Conservation (phyloP, 1,284 basidiomycete genomes). For the Microbotryomycetes sp. region DNA sequence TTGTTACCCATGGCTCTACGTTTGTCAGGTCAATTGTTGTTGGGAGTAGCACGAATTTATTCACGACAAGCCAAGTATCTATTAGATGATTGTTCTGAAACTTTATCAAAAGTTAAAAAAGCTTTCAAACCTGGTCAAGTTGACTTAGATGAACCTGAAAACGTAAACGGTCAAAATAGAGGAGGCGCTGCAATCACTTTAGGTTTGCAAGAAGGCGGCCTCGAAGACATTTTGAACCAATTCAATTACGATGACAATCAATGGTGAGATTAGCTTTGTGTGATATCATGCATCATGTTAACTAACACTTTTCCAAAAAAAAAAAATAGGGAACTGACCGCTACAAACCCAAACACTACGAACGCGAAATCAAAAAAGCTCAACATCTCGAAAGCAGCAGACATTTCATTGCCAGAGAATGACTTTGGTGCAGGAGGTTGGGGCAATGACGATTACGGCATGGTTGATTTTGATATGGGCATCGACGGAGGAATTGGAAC, state of each 20-base stretch:
- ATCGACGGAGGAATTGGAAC: slow-evolving; percentile 1
- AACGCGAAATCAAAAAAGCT: slow-evolving; percentile 13
- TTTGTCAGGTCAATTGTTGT: slow-evolving; percentile 85
- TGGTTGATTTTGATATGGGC: neutral
- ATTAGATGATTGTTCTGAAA: slow-evolving; percentile 95
- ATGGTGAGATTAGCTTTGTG: neutral
- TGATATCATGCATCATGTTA: too few species aligned
- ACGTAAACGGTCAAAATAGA: neutral
- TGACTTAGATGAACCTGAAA: slow-evolving; percentile 18
- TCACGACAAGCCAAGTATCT: slow-evolving; percentile 96
- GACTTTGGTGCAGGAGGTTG: neutral
- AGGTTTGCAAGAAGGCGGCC: slow-evolving; percentile 21
- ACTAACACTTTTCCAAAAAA: too few species aligned
- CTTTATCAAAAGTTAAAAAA: slow-evolving; percentile 90
- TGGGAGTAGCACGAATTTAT: slow-evolving; percentile 95
- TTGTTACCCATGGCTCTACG: slow-evolving; percentile 74
- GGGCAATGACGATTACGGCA: slow-evolving; percentile 7
- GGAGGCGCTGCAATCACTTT: slow-evolving; percentile 20
- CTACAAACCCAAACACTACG: slow-evolving; percentile 5
- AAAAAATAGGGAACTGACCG: slow-evolving; percentile 21
- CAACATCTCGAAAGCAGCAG: slow-evolving; percentile 26
- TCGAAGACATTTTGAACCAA: slow-evolving; percentile 26
- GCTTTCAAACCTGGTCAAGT: slow-evolving; percentile 41
- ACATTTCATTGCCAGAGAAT: slow-evolving; percentile 36
- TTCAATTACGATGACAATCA: slow-evolving; percentile 12